Base-by-base conservation (phyloP, 768 basidiomycete species). In the Holtermannia corniformis region DNA sequence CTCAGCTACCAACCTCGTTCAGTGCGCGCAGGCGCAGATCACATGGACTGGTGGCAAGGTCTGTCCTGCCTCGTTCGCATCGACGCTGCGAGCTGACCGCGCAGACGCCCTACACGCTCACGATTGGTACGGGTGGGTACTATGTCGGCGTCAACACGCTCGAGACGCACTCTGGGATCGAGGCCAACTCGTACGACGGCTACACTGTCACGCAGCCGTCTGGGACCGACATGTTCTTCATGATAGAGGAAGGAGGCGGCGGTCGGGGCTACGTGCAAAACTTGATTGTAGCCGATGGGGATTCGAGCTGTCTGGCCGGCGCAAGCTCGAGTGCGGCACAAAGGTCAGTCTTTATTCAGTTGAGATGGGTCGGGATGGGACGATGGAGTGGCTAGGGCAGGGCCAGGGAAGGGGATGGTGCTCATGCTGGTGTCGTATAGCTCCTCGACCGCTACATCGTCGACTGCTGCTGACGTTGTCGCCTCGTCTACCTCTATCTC, bases 71-170 rank as follows among this genome's bases (percentile, higher is more conserved):
- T 41, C 32, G 7, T 41, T 37, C 20, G 40, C 32, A 52, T 16
- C 10, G 19, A n/a, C n/a, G n/a, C n/a, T n/a, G n/a, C n/a, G n/a
- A n/a, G n/a, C 21, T 21, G 37, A 52, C 25, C 41, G 26, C 16
- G 11, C 53, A 62, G 61, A 54, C 58, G 26, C 61, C 63, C 7
- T 66, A 67, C 25, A 45, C 54, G 14, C 57, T 71, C 13, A 28
- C 49, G 37, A 69, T 71, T 21, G 66, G 62, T 20, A 49, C 57
- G 10, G 70, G 70, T 10, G 70, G 70, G 3, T 59, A 57, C 23
- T 71, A 71, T 61, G 54, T 67, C 44, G 59, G 62, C 19, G 10
- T 37, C 32, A 37, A 37, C 32, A 16, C 16, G 10, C 16, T 37
- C 10, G 32, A 37, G 32, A 37, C 32, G 10, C 32, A 37, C 32